These are phyloP conservation scores for Calonectria naviculata DNA, from an alignment of 2,329 filamentous ascomycete genomes.

Conservation along the genomic window DNA sequence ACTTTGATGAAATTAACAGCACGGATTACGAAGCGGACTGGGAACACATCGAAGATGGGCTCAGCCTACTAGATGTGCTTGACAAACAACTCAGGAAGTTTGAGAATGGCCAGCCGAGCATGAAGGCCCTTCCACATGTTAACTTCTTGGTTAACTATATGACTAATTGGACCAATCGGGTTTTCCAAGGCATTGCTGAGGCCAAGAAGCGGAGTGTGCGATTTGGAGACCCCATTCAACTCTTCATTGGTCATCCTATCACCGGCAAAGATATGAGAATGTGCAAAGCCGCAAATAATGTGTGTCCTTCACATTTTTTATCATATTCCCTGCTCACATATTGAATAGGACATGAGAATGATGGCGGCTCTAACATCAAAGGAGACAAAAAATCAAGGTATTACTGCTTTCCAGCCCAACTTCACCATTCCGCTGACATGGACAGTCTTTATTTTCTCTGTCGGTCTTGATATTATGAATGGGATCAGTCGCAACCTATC, in stretches of 20 bases:
- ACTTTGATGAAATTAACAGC: conserved; percentile 62
- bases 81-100: conserved; percentile 60
- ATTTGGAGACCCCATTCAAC: conserved; percentile 66
- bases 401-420: neutral
- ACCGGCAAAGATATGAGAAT: conserved; percentile 70
- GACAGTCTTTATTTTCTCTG: conserved; percentile 68
- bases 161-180: conserved; percentile 64
- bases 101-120: conserved; percentile 56
- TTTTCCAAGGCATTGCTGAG: conserved; percentile 77
- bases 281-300: conserved; percentile 49
- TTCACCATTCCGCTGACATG: conserved; percentile 3
- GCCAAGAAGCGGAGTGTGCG: conserved; percentile 76
- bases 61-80: conserved; percentile 59
- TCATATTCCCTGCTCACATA: conserved; percentile 24
- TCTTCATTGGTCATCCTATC: conserved; percentile 57
- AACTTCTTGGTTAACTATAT: conserved; percentile 72
- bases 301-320: conserved; percentile 36
- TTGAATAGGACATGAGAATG: conserved; percentile 47
- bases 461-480: conserved; percentile 63
- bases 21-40: conserved; percentile 63
- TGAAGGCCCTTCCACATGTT: conserved; percentile 68
- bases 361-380: conserved; percentile 57
- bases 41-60: conserved; percentile 55
- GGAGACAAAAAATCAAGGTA: conserved; percentile 50
- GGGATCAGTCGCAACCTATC: conserved; percentile 64